phyloP scores from a whole-genome alignment of 2,329 filamentous ascomycete species.

The Fusarium bulbicola region DNA sequence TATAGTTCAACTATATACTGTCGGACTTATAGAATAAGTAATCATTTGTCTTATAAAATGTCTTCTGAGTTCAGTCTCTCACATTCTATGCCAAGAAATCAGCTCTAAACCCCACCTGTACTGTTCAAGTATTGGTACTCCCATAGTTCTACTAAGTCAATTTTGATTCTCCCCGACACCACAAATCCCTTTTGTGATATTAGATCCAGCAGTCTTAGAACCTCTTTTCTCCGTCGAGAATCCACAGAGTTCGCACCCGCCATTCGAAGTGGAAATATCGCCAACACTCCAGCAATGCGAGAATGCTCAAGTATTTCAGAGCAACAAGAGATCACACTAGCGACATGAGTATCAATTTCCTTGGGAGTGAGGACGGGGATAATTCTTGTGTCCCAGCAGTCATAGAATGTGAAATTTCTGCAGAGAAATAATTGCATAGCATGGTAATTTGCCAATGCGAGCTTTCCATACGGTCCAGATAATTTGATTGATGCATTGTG shows the following conservation, averaged over 20 bases:
- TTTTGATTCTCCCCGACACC: constrained; percentile 32
- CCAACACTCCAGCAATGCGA: constrained; percentile 27
- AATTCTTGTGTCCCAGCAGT: constrained; percentile 17
- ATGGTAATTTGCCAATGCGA: constrained; percentile 26
- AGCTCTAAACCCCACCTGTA: rapidly evolving
- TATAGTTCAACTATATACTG: no score
- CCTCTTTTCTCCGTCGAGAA: not conserved
- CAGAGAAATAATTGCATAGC: constrained; percentile 34
- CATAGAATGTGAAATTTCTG: constrained; percentile 38
- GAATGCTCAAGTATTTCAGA: constrained; percentile 6
- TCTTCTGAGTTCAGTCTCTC: rapidly evolving
- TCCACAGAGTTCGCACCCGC: constrained; percentile 20
- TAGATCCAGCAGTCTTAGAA: constrained; percentile 1
- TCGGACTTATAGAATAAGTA: no score
- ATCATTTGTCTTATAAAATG: no score
- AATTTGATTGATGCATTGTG: not conserved
- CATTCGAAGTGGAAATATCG: constrained; percentile 39
- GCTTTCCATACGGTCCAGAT: not conserved
- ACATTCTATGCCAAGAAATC: rapidly evolving
- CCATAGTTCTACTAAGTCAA: constrained; percentile 39
- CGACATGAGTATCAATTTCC: constrained; percentile 1
- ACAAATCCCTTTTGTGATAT: constrained; percentile 37
- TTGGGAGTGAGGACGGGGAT: constrained; percentile 7
- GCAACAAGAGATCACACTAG: not conserved
- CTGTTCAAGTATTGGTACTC: not conserved